Evolutionary conservation across 2,329 filamentous ascomycete genomes (phyloP).

Genomic region (Talaromyces verruculosus): DNA sequence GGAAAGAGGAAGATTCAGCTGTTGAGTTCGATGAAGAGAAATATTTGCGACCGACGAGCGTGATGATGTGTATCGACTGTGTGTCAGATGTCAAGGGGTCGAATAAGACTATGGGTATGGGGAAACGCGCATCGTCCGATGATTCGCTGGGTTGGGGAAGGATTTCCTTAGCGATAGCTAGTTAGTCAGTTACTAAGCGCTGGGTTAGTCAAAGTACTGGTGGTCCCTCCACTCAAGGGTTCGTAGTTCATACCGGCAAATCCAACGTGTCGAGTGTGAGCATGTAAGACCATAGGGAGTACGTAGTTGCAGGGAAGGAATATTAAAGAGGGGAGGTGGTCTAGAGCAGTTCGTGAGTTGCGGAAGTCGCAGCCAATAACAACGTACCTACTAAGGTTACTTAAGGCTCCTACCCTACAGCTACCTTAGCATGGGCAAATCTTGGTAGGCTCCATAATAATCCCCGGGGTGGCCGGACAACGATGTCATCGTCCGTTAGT

Average conservation of each 20-base stretch:
- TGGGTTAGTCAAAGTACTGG: not conserved
- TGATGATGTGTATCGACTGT: not conserved
- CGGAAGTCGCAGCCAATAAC: not conserved
- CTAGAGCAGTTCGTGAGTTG: not conserved
- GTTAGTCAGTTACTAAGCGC: not conserved
- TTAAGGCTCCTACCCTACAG: too few species aligned
- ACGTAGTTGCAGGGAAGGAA: too few species aligned
- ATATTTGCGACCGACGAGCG: not conserved
- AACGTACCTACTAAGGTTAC: too few species aligned
- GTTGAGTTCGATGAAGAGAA: not conserved
- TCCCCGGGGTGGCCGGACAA: not conserved
- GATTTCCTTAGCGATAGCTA: not conserved
- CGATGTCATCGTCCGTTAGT: not conserved
- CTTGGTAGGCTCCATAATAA: not conserved
- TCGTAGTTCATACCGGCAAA: not conserved
- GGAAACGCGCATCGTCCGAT: constrained; percentile 11
- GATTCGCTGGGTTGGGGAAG: constrained; percentile 5
- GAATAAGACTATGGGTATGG: constrained; percentile 1
- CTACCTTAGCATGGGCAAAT: too few species aligned
- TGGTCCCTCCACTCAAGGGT: not conserved
- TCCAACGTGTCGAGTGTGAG: too few species aligned
- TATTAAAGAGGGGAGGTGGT: not conserved
- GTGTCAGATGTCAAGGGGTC: not conserved
- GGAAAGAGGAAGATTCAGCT: not conserved
- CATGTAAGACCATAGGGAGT: too few species aligned